Evolutionary conservation across 106 monocot species (phyloP).

Genomic region (Dendrobium chrysotoxum): DNA sequence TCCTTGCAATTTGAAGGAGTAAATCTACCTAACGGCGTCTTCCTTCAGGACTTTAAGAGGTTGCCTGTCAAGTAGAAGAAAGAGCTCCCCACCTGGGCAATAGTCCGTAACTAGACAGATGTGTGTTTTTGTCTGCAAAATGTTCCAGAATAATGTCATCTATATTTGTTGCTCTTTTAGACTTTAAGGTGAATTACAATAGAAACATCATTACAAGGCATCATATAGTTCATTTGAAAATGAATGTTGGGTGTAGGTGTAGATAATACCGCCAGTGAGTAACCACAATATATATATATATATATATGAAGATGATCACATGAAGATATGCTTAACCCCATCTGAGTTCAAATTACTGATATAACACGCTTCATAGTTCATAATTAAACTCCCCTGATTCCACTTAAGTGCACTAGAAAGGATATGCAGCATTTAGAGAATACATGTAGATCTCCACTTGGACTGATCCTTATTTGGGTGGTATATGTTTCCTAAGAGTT

Average conservation of each 20-base stretch:
- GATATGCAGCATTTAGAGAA: background rate
- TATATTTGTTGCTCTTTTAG: background rate
- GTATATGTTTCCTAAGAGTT: background rate
- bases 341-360: background rate
- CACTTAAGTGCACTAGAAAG: background rate
- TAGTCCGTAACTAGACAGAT: slow-evolving; percentile 94
- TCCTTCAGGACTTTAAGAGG: slow-evolving; percentile 84
- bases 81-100: slow-evolving; percentile 92
- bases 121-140: slow-evolving; percentile 92
- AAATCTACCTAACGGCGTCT: slow-evolving; percentile 85
- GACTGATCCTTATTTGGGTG: background rate
- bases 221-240: background rate
- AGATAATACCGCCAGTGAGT: background rate
- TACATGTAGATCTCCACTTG: background rate
- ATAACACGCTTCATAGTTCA: background rate
- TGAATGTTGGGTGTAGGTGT: background rate
- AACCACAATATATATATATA: no score
- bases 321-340: background rate
- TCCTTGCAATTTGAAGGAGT: slow-evolving; percentile 7
- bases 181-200: background rate
- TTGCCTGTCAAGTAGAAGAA: slow-evolving; percentile 79
- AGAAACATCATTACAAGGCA: background rate
- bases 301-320: background rate
- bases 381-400: background rate
- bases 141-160: slow-evolving; percentile 2